Evolutionary conservation across 139 green algal species (phyloP).

Genomic region (Chlamydomonas incerta): DNA sequence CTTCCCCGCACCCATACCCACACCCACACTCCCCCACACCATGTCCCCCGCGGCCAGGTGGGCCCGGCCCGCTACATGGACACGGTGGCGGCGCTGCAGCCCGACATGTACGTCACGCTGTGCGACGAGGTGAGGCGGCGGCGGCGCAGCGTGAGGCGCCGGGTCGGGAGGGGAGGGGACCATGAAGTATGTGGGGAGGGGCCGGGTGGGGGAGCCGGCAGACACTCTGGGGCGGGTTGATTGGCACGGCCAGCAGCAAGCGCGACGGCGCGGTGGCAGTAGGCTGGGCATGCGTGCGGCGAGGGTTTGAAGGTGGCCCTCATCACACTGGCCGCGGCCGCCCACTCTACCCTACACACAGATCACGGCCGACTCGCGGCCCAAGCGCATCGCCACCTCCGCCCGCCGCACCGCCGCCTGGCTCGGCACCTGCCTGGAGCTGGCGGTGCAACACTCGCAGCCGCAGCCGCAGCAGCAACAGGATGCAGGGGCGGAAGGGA

Average conservation of each 20-base stretch:
- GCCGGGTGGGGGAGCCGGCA: too few relatives aligned
- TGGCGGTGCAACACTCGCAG: not conserved
- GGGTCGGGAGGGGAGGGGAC: too few relatives aligned
- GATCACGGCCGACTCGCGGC: conserved; percentile 11
- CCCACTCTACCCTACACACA: not conserved
- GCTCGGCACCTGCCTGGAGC: conserved; percentile 66
- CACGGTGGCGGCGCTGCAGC: conserved; percentile 59
- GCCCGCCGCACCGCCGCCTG: conserved; percentile 59
- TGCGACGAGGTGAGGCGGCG: conserved; percentile 82
- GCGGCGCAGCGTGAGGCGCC: not conserved
- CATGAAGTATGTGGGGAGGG: too few relatives aligned
- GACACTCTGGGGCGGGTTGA: too few relatives aligned
- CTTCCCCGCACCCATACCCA: not conserved
- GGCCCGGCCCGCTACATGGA: conserved; percentile 70
- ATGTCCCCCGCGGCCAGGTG: too few relatives aligned
- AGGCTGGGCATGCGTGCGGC: too few relatives aligned
- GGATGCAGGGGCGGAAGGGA: not conserved
- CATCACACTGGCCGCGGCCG: too few relatives aligned
- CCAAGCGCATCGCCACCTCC: conserved; percentile 37
- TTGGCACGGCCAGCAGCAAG: too few relatives aligned
- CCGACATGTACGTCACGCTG: conserved; percentile 72
- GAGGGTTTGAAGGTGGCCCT: too few relatives aligned
- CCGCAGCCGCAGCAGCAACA: conserved; percentile 30
- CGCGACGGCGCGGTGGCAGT: too few relatives aligned
- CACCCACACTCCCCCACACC: too few relatives aligned